Evolutionary conservation across 139 green algal genomes (phyloP), one percentile per base, ranked within the genome.

Genomic region (Chlorella sp.): DNA sequence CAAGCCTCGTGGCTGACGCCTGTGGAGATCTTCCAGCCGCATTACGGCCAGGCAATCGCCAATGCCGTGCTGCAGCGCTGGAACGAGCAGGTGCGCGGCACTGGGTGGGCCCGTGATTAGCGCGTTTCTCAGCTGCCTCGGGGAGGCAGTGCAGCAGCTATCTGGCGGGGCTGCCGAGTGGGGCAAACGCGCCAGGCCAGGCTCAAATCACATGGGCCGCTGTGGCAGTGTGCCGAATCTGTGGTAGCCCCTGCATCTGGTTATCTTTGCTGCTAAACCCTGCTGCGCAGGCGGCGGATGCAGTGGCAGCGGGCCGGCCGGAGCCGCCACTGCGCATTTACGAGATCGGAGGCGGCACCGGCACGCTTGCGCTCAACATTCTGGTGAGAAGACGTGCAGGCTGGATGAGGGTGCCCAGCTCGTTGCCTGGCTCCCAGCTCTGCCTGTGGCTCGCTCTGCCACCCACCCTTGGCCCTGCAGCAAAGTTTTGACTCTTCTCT

Each of bases 321-420:
- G 69, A 56, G 72, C 77, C 40, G 43, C 89, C 91, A 41, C 85
- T 98, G 54, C n/a, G 64, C 17, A 93, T 98, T 0, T 86, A 92
- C 20, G 95, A 98, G 90, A 84, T 98, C 28, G 95, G 95, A 2
- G 95, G 93, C 19, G 95, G 95, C 44, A 96, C 92, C 16, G 95
- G 95, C 51, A 95, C 92, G 0, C 89, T 98, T 44, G 95, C 95
- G 0, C 65, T 62, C 14, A 88, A 95, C 84, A 85, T 97, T 0
- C 86, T 98, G 91, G 93, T 96, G 76, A 17, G 88, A 3, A 19
- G 60, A 26, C 3, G 60, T 5, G 28, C 60, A 68, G 60, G 60
- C 28, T 65, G 56, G 22, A n/a, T 6, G 30, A 20, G 56, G 3
- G 16, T 28, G 56, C 16, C 3, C 22, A 28, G 22, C 56, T 19